Evolutionary conservation across 371 early-diverging fungal species (phyloP), one percentile per base, ranked within the genome.

Genomic region (Thermomucor indicae-seudaticae): DNA sequence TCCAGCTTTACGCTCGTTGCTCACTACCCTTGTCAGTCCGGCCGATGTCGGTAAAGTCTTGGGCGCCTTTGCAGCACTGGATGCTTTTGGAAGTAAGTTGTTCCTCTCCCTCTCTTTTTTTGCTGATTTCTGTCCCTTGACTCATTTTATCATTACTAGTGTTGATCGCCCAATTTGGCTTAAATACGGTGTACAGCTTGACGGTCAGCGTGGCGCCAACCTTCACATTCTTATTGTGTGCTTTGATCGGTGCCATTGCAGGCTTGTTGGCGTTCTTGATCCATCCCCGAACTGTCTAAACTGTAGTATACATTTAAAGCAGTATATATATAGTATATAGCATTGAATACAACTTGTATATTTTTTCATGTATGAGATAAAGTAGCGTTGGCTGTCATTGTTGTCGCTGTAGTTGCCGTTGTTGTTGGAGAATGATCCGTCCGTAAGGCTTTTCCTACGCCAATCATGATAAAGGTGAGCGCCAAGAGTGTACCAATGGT

Each of bases 41-140:
- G 58, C 63, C 4, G 66, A 80, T 53, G 64, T 76, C 20, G 83
- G 79, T 10, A 66, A 75, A 23, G 49, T 75, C 10, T 38, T 78
- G 30, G 78, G 79, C 0, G 79, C 80, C 4, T 19, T 73, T 12
- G 71, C 76, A 11, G 62, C 71, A 1, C 46, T 79, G 8, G 83
- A 82, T 38, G 55, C 80, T 7, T 32, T 75, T 51, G 71, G 67
- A 10, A 58, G 75, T 48, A 71, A 70, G 57, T 62, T 50, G n/a
- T n/a, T n/a, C n/a, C n/a, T n/a, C n/a, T n/a, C n/a, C 47, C 45
- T 17, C 50, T 57, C n/a, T 47, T 59, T 8, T 19, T 17, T 40
- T 6, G 20, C n/a, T 51, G 23, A 57, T 19, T n/a, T 25, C 6
- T 28, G 7, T 6, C 17, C 17, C 14, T n/a, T 32, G 25, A 2